Conservation (phyloP, 805 yeast genomes). For the Yamadazyma kitorensis region DNA sequence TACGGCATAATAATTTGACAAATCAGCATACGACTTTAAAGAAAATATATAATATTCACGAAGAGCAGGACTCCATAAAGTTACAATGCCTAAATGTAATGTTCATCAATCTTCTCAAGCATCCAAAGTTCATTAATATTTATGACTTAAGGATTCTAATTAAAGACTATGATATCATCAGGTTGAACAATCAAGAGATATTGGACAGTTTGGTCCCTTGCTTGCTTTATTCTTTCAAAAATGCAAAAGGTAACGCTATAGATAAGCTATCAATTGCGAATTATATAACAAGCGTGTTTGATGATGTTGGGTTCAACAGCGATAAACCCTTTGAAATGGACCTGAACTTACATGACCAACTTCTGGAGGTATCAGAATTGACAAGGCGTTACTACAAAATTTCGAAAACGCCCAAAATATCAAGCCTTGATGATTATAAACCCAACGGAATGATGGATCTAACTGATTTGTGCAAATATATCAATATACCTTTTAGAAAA, state of each 20-base stretch:
- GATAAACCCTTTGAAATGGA: not conserved
- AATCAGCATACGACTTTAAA: conserved; percentile 2
- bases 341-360: not conserved
- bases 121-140: conserved; percentile 9
- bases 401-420: too few species aligned
- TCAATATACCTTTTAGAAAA: conserved; percentile 11
- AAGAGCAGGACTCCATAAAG: conserved; percentile 3
- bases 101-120: conserved; percentile 6
- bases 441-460: conserved; percentile 19
- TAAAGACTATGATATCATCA: conserved; percentile 1
- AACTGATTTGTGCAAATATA: conserved; percentile 21
- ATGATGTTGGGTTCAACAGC: not conserved
- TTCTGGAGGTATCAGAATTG: not conserved
- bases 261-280: not conserved
- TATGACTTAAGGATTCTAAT: conserved; percentile 8
- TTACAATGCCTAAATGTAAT: conserved; percentile 10
- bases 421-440: conserved; percentile 7
- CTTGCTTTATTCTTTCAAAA: conserved; percentile 8
- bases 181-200: conserved; percentile 1
- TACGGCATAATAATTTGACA: conserved; percentile 3
- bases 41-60: not conserved
- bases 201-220: conserved; percentile 4
- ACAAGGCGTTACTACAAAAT: not conserved
- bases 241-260: not conserved
- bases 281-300: conserved; percentile 1